Evolutionary conservation across 129 eudicot species (phyloP).

Genomic region (Glebionis coronaria): DNA sequence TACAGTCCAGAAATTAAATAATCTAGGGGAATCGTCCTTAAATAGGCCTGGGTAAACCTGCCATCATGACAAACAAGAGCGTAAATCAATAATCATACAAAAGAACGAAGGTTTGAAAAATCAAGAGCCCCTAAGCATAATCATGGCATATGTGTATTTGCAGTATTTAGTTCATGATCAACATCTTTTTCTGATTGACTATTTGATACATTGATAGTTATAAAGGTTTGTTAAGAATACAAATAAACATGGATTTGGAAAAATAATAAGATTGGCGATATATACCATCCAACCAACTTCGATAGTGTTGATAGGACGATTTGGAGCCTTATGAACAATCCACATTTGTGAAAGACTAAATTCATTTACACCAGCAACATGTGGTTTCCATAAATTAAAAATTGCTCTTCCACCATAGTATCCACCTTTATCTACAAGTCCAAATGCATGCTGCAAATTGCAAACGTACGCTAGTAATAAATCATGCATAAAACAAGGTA

Average conservation of each 20-base stretch:
- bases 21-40: neutral
- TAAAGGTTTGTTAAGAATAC: neutral
- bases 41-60: neutral
- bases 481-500: no score
- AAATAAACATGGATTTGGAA: neutral
- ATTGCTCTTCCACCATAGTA: neutral
- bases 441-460: neutral
- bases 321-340: neutral
- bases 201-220: no score
- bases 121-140: no score
- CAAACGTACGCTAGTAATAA: neutral
- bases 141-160: no score
- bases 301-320: neutral
- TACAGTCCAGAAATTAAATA: neutral
- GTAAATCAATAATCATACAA: neutral
- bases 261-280: neutral
- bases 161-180: no score
- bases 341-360: neutral
- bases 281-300: conserved; percentile 1
- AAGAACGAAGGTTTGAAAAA: neutral
- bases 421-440: neutral
- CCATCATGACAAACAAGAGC: neutral
- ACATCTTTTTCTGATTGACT: no score
- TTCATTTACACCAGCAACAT: neutral
- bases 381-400: neutral